Conservation (phyloP, 2,329 filamentous ascomycete species). For the Colletotrichum filicis region DNA sequence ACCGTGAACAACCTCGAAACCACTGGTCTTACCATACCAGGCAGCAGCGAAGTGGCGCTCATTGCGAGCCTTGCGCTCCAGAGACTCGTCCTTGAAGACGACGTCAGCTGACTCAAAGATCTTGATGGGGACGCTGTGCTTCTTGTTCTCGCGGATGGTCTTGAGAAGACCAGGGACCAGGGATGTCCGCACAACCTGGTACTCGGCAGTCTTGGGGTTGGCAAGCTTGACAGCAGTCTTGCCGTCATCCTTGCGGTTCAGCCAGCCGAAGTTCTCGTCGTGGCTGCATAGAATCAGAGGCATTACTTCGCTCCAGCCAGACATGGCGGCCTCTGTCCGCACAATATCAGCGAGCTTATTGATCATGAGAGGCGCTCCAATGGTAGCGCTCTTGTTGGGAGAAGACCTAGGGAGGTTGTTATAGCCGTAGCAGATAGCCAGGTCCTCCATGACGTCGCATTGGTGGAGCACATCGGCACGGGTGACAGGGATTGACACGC, state of each 20-base stretch:
- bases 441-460: slow-evolving; percentile 98
- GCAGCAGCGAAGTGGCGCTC: slow-evolving; percentile 96
- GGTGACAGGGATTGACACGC: slow-evolving; percentile 87
- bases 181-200: slow-evolving; percentile 91
- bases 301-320: slow-evolving; percentile 96
- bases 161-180: slow-evolving; percentile 90
- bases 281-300: slow-evolving; percentile 96
- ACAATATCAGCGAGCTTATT: slow-evolving; percentile 97
- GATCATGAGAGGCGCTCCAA: slow-evolving; percentile 87
- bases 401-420: slow-evolving; percentile 92
- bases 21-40: slow-evolving; percentile 92
- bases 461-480: slow-evolving; percentile 95
- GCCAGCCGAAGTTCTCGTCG: slow-evolving; percentile 96
- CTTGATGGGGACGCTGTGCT: slow-evolving; percentile 87
- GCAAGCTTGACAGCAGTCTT: slow-evolving; percentile 84
- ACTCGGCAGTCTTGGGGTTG: slow-evolving; percentile 93
- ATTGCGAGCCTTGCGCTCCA: slow-evolving; percentile 90
- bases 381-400: slow-evolving; percentile 85
- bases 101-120: slow-evolving; percentile 94
- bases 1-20: slow-evolving; percentile 96
- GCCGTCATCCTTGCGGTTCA: slow-evolving; percentile 90
- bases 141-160: slow-evolving; percentile 93
- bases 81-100: slow-evolving; percentile 84
- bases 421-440: slow-evolving; percentile 96
- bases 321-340: slow-evolving; percentile 88